phyloP scores from a whole-genome alignment of 148 eudicot species.

The Cornus suecica region DNA sequence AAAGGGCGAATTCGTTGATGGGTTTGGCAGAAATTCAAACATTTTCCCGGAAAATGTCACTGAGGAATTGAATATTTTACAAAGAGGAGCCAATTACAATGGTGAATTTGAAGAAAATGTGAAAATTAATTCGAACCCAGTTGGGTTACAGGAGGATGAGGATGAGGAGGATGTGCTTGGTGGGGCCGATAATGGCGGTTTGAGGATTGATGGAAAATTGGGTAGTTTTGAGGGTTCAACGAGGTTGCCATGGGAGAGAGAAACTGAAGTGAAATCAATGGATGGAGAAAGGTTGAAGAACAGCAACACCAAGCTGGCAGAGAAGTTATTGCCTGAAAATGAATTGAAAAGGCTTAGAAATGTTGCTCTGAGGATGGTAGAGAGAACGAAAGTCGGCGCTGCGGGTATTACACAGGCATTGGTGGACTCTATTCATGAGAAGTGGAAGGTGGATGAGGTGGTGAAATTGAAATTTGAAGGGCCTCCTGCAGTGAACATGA shows the following conservation, averaged over 20 bases:
- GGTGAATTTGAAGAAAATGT: conserved; percentile 19
- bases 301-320: conserved; percentile 56
- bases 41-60: neutral
- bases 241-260: conserved; percentile 60
- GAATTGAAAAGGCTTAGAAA: conserved; percentile 87
- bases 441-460: conserved; percentile 83
- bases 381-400: conserved; percentile 74
- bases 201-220: neutral
- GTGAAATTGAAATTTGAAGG: conserved; percentile 89
- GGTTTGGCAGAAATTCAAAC: conserved; percentile 11
- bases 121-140: conserved; percentile 15
- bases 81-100: conserved; percentile 10
- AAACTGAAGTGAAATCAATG: conserved; percentile 12
- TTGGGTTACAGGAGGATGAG: conserved; percentile 20
- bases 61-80: conserved; percentile 6
- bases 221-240: conserved; percentile 15
- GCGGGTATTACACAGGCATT: conserved; percentile 77
- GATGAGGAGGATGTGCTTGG: neutral
- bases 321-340: conserved; percentile 63
- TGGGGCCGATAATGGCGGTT: neutral
- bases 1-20: conserved; percentile 7
- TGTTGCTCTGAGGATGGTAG: conserved; percentile 82
- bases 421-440: conserved; percentile 69
- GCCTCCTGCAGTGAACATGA: conserved; percentile 65
- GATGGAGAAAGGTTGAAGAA: conserved; percentile 22